Evolutionary conservation across 2,329 filamentous ascomycete species (phyloP).

Genomic region (Monilinia polystroma): DNA sequence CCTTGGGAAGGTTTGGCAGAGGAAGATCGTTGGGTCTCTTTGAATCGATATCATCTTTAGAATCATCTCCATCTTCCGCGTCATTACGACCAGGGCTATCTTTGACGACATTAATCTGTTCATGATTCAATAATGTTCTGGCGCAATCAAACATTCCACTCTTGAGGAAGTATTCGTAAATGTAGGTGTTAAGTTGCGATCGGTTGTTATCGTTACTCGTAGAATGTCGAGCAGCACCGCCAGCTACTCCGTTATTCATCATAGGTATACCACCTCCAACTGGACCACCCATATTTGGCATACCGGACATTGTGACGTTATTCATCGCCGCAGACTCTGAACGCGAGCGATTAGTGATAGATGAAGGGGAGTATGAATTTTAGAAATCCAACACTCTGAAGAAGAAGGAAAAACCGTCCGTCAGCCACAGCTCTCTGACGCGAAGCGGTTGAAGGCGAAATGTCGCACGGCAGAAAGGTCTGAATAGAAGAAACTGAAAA

Average conservation of each 20-base stretch:
- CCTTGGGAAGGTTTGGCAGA: slow-evolving; percentile 64
- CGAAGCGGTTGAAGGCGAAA: slow-evolving; percentile 35
- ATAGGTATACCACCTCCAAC: slow-evolving; percentile 58
- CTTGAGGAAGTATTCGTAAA: slow-evolving; percentile 88
- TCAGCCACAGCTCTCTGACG: slow-evolving; percentile 37
- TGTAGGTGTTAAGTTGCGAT: slow-evolving; percentile 75
- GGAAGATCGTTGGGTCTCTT: slow-evolving; percentile 82
- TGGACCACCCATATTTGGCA: slow-evolving; percentile 66
- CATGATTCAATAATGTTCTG: slow-evolving; percentile 65
- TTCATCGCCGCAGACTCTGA: slow-evolving; percentile 38
- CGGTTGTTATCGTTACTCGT: slow-evolving; percentile 44
- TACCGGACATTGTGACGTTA: slow-evolving; percentile 56
- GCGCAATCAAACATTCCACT: slow-evolving; percentile 83
- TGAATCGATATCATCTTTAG: slow-evolving; percentile 70
- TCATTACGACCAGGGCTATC: slow-evolving; percentile 68
- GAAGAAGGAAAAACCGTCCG: slow-evolving; percentile 27
- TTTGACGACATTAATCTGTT: slow-evolving; percentile 65
- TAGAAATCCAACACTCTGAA: slow-evolving; percentile 27
- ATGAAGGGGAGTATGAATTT: slow-evolving; percentile 25
- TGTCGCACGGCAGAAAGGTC: slow-evolving; percentile 20
- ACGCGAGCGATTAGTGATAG: slow-evolving; percentile 32
- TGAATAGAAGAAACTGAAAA: slow-evolving; percentile 9
- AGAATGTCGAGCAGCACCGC: slow-evolving; percentile 36
- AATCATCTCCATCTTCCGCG: slow-evolving; percentile 72
- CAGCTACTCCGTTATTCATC: slow-evolving; percentile 57